Evolutionary conservation across 2,329 filamentous ascomycete genomes (phyloP).

Genomic region (Xylariaceae sp.): DNA sequence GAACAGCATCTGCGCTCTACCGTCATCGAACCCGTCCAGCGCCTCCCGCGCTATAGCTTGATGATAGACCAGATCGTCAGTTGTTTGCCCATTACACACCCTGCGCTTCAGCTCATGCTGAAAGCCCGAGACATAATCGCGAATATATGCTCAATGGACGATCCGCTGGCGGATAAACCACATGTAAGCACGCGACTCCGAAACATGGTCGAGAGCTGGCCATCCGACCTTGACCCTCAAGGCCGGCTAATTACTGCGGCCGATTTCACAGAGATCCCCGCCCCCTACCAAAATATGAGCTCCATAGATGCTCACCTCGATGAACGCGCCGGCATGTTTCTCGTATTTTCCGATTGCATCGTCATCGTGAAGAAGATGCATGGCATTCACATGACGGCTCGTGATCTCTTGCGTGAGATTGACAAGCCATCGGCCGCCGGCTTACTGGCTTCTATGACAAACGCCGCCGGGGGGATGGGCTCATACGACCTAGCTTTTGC

Average conservation of each 20-base stretch:
- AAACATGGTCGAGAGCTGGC: constrained; percentile 74
- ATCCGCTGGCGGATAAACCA: constrained; percentile 60
- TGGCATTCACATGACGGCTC: constrained; percentile 60
- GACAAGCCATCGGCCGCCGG: constrained; percentile 69
- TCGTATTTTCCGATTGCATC: constrained; percentile 79
- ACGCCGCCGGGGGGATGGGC: constrained; percentile 54
- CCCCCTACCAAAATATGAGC: constrained; percentile 57
- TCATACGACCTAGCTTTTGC: constrained; percentile 69
- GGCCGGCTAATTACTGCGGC: constrained; percentile 76
- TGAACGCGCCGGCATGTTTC: constrained; percentile 62
- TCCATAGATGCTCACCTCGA: constrained; percentile 36
- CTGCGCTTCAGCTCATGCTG: constrained; percentile 74
- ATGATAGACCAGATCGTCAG: constrained; percentile 94
- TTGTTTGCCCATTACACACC: constrained; percentile 78
- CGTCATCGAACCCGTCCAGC: constrained; percentile 92
- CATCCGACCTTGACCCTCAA: constrained; percentile 61
- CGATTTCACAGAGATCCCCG: constrained; percentile 70
- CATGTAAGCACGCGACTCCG: constrained; percentile 69
- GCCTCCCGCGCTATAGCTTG: constrained; percentile 87
- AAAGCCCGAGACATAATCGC: constrained; percentile 90
- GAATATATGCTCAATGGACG: constrained; percentile 93
- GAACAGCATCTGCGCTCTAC: constrained; percentile 88
- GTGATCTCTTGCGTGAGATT: constrained; percentile 75
- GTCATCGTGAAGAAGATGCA: constrained; percentile 69
- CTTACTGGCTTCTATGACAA: constrained; percentile 58